Conservation (phyloP, 2,329 filamentous ascomycete genomes). For the Chalara sp. region DNA sequence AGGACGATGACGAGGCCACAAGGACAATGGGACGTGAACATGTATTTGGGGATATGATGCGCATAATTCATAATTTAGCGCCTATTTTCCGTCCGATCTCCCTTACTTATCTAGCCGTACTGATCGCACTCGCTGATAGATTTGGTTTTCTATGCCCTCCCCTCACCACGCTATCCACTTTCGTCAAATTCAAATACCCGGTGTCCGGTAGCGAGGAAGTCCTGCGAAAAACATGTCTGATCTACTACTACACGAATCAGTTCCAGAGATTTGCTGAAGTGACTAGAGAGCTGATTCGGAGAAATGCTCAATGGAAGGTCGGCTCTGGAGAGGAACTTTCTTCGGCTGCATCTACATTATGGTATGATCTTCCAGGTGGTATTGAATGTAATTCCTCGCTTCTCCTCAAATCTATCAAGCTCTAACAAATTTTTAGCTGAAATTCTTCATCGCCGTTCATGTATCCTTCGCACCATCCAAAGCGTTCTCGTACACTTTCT, state of each 20-base stretch:
- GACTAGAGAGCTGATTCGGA: constrained; percentile 58
- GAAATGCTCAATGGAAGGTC: constrained; percentile 45
- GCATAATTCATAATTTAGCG: constrained; percentile 53
- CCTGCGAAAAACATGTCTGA: constrained; percentile 62
- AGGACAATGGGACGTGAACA: constrained; percentile 50
- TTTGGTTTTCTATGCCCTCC: constrained; percentile 52
- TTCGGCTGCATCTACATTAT: constrained; percentile 32
- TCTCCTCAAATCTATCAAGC: not conserved
- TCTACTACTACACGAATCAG: constrained; percentile 59
- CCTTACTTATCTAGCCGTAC: constrained; percentile 52
- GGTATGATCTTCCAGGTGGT: constrained; percentile 67
- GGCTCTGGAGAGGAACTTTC: constrained; percentile 9
- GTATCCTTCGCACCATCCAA: constrained; percentile 61
- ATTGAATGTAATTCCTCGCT: constrained; percentile 47
- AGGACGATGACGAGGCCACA: constrained; percentile 64
- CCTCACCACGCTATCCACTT: constrained; percentile 13
- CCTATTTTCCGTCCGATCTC: constrained; percentile 39
- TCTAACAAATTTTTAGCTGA: constrained; percentile 43
- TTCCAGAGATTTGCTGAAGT: constrained; percentile 51
- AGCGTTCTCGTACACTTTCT: constrained; percentile 66
- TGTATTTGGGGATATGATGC: constrained; percentile 61
- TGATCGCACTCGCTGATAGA: constrained; percentile 66
- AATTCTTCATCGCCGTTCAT: constrained; percentile 57
- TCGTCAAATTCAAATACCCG: constrained; percentile 44
- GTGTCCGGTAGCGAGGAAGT: constrained; percentile 52